Base-by-base conservation (phyloP, 164 flowering plant species). In the Chimonanthus salicifolius region DNA sequence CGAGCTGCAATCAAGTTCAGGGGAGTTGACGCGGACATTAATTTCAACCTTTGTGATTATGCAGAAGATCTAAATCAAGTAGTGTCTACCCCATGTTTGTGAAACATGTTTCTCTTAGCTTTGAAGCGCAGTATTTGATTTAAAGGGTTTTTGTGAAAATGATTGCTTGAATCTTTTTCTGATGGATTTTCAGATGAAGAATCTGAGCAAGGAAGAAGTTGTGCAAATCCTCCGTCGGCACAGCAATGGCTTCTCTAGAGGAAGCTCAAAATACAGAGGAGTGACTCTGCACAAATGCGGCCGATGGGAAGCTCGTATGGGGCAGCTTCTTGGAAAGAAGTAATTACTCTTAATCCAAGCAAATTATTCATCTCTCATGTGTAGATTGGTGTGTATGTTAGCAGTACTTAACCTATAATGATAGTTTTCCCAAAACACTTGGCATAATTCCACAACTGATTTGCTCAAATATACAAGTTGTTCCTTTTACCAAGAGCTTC, bases 221-320 rank as follows among this genome's bases (percentile, higher is more conserved):
- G 94, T 94, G 47, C 97, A 88, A 63, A 85, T 85, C 7, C 92
- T 94, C 49, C 93, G 98, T 44, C 92, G 98, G 15, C 93, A 89
- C 58, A 89, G 97, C 84, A 90, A 87, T 1, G 96, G 98, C 15
- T 88, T 88, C 71, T 75, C 97, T 0, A 80, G 98, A 51, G 97
- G 97, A 3, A 89, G 87, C 76, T 94, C 97, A 3, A 92, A 88
- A 77, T 89, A 84, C 70, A 83, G 92, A 80, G 97, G 94, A 0
- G 91, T 90, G n/a, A 86, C 94, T 2, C 83, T 92, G 78, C 96
- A 87, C 78, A 94, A 88, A 81, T 90, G 96, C 71, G 93, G 97
- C 3, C 72, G 93, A 67, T 94, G 98, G 98, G 98, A 94, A 83
- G 92, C 97, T 78, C 80, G 92, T 46, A 89, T 90, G 95, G 94